Percentiles rank a stretch among this genome's conserved stretches.
These are phyloP conservation scores for Arthromyces matolae DNA, from an alignment of 768 basidiomycete species.

Conservation along the genomic window DNA sequence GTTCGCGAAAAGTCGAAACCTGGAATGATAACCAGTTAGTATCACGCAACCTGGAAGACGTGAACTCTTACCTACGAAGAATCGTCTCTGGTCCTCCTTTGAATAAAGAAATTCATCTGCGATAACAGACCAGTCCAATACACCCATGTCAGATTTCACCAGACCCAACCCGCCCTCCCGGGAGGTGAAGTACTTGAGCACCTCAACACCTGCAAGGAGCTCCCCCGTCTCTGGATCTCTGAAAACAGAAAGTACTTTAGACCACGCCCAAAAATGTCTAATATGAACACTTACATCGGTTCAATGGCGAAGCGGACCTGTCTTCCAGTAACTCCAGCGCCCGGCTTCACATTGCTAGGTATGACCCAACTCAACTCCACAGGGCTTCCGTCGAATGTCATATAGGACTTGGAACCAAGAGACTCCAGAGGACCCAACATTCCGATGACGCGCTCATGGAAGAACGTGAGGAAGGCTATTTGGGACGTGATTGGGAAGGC, in stretches of 20 bases:
- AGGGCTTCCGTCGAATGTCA: slow-evolving; percentile 32
- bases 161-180: slow-evolving; percentile 25
- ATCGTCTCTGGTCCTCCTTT: slow-evolving; percentile 22
- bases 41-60: too few relatives aligned
- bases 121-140: slow-evolving; percentile 25
- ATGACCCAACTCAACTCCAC: slow-evolving; percentile 32
- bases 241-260: neutral
- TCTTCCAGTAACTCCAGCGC: slow-evolving; percentile 13
- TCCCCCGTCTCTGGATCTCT: slow-evolving; percentile 27
- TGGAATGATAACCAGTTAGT: too few relatives aligned
- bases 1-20: slow-evolving; percentile 28
- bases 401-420: slow-evolving; percentile 21
- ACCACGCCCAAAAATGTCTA: too few relatives aligned
- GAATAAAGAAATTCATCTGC: slow-evolving; percentile 28
- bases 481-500: slow-evolving; percentile 22
- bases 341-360: slow-evolving; percentile 18
- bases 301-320: slow-evolving; percentile 32
- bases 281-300: slow-evolving; percentile 29
- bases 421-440: slow-evolving; percentile 27
- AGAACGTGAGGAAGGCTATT: slow-evolving; percentile 26
- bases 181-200: slow-evolving; percentile 27
- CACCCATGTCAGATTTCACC: slow-evolving; percentile 20
- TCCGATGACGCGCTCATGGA: slow-evolving; percentile 26
- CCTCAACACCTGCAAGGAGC: slow-evolving; percentile 21
- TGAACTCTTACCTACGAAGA: slow-evolving; percentile 27